Evolutionary conservation across 441 rosid species (phyloP).

Genomic region (Euphorbia corollata): DNA sequence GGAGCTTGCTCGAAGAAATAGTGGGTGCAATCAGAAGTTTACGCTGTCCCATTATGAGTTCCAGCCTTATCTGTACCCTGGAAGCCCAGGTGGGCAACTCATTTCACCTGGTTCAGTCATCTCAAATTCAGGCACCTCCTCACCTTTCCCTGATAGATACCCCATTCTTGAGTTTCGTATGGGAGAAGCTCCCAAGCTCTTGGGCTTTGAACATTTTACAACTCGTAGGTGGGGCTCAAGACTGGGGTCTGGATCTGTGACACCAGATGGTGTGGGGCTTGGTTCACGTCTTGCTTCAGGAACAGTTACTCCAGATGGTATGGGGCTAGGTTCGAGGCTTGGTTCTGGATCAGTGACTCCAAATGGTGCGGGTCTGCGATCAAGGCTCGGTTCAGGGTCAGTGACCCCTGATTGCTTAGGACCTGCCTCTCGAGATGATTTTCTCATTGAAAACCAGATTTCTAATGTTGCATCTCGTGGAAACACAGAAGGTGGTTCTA

Average conservation of each 20-base stretch:
- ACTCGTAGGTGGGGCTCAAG: constrained; percentile 82
- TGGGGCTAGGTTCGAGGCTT: constrained; percentile 48
- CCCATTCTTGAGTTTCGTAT: constrained; percentile 50
- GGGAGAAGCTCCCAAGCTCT: constrained; percentile 63
- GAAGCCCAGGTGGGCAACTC: constrained; percentile 75
- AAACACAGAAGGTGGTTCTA: constrained; percentile 41
- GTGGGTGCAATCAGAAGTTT: constrained; percentile 59
- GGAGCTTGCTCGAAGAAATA: constrained; percentile 68
- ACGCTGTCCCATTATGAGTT: constrained; percentile 61
- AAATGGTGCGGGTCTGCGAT: constrained; percentile 37
- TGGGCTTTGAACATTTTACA: constrained; percentile 64
- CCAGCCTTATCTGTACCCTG: constrained; percentile 66
- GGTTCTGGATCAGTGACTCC: constrained; percentile 63
- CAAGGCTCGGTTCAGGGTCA: constrained; percentile 50
- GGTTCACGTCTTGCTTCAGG: constrained; percentile 63
- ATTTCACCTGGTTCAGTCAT: constrained; percentile 81
- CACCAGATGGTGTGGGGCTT: constrained; percentile 66
- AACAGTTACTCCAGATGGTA: constrained; percentile 30
- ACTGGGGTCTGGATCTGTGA: constrained; percentile 60
- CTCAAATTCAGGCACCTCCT: constrained; percentile 82
- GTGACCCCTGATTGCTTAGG: constrained; percentile 53
- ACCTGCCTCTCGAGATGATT: constrained; percentile 32
- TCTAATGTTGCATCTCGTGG: constrained; percentile 45
- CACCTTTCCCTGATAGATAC: constrained; percentile 77
- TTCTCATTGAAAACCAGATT: constrained; percentile 32